A percentile compares a stretch with the other conserved stretches of the same genome.
Evolutionary conservation across 2,329 filamentous ascomycete species (phyloP).

Genomic region (Colletotrichum eleusines): DNA sequence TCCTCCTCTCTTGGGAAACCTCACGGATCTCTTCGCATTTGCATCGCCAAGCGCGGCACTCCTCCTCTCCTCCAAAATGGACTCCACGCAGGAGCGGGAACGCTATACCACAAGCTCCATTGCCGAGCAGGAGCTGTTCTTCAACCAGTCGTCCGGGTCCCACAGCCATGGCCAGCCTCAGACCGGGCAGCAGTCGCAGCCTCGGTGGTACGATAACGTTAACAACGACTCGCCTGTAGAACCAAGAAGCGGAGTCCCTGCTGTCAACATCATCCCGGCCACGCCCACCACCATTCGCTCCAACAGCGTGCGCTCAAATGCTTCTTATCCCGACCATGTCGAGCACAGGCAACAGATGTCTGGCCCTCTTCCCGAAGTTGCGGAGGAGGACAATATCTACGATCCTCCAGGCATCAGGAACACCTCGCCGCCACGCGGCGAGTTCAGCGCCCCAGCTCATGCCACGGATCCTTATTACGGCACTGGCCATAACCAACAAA

Average conservation of each 20-base stretch:
- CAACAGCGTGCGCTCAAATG: conserved; percentile 37
- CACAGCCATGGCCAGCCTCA: conserved; percentile 26
- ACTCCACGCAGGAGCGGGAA: conserved; percentile 27
- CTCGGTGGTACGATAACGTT: conserved; percentile 31
- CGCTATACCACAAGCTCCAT: conserved; percentile 36
- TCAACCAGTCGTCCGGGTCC: conserved; percentile 9
- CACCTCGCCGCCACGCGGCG: conserved; percentile 6
- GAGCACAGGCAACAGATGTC: conserved; percentile 23
- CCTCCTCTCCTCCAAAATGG: conserved; percentile 33
- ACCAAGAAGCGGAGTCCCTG: conserved; percentile 33
- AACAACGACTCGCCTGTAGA: conserved; percentile 35
- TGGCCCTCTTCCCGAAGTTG: conserved; percentile 26
- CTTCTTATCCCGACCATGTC: conserved; percentile 22
- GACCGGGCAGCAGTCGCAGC: conserved; percentile 22
- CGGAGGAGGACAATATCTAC: conserved; percentile 36
- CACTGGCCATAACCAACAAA: conserved; percentile 1
- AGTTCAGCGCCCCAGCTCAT: background rate
- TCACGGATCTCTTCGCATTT: background rate
- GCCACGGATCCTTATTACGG: conserved; percentile 10
- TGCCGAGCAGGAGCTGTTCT: conserved; percentile 37
- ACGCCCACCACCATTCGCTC: conserved; percentile 37
- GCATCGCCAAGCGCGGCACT: conserved; percentile 15
- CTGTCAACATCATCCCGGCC: conserved; percentile 38
- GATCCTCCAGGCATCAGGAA: conserved; percentile 16
- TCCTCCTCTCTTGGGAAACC: background rate